These are phyloP conservation scores for Orbilia javanica DNA, from an alignment of 2,329 filamentous ascomycete genomes.

Conservation along the genomic window DNA sequence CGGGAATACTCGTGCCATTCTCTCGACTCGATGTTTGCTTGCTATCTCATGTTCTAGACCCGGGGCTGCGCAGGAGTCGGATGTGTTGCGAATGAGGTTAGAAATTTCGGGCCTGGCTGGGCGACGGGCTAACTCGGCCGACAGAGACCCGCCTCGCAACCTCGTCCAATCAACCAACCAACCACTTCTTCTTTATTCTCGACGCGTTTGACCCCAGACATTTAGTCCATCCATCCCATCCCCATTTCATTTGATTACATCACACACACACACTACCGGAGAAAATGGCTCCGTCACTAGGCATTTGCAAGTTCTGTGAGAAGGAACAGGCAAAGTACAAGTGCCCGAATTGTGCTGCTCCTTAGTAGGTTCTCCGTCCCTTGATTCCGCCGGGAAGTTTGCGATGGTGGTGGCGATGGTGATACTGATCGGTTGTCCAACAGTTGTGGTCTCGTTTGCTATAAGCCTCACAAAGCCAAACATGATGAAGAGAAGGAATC, in stretches of 20 bases:
- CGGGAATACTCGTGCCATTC: constrained; percentile 49
- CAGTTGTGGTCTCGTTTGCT: constrained; percentile 55
- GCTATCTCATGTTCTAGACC: constrained; percentile 34
- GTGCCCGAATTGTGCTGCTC: constrained; percentile 55
- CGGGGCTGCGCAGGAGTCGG: not conserved
- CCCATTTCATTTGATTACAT: constrained; percentile 6
- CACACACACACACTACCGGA: constrained; percentile 20
- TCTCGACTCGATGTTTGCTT: constrained; percentile 27
- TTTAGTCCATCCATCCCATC: not conserved
- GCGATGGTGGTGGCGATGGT: not conserved
- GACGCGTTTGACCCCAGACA: constrained; percentile 29
- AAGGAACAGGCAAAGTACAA: constrained; percentile 59
- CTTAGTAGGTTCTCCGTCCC: constrained; percentile 42
- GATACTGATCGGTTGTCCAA: not conserved
- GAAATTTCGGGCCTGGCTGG: constrained; percentile 30
- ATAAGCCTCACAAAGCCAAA: constrained; percentile 58
- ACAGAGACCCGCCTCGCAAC: not conserved
- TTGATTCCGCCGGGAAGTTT: not conserved
- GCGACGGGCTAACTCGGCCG: constrained; percentile 21
- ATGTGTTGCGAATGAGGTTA: constrained; percentile 56
- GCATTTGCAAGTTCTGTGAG: constrained; percentile 58
- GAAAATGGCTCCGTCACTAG: constrained; percentile 57
- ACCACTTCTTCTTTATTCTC: constrained; percentile 24
- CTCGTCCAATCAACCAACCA: not conserved
- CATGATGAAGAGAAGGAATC: constrained; percentile 56